Evolutionary conservation across 2,329 filamentous ascomycete species (phyloP), one percentile per base, ranked within the genome.

Genomic region (Gremmenia infestans): DNA sequence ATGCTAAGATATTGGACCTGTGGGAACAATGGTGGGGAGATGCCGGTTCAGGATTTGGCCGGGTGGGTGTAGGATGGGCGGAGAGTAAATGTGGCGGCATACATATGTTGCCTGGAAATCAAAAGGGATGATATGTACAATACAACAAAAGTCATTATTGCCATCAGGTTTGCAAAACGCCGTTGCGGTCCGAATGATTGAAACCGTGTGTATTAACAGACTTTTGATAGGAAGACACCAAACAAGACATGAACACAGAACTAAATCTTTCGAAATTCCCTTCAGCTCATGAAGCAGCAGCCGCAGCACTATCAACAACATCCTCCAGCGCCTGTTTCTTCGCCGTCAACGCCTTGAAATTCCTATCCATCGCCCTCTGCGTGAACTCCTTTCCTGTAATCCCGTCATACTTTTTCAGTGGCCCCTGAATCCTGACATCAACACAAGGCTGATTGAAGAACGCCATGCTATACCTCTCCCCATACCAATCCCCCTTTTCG

Each of bases 401-500:
- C 55, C 76, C 66, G 2, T 81, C 78, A 68, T 86, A 87, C 70
- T 85, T 87, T 71, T 81, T 81, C 67, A 71, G 49, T 2, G 81
- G 82, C 0, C 83, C 84, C 65, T 85, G 82, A 40, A 86, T 83
- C 59, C 74, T 65, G 9, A 77, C 76, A 67, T 83, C 79, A 54
- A 75, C 78, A 66, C 78, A 79, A 0, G 83, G 82, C 71, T 86
- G 83, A 61, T 85, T 86, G 70, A 86, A 86, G 63, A 80, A 87
- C 7, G 83, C 83, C 66, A 87, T 82, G 66, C 81, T 84, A 67
- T 84, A 87, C 43, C 83, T 75, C 61, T 80, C 76, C 5, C 81
- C 81, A 62, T 78, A 86, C 65, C 78, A 83, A 62, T 79, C 76
- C 47, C 78, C 74, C 2, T 73, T 72, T 61, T 85, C 80, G 28